Evolutionary conservation across 495 filamentous ascomycete species (phyloP).

Genomic region (Lichina pygmaea): DNA sequence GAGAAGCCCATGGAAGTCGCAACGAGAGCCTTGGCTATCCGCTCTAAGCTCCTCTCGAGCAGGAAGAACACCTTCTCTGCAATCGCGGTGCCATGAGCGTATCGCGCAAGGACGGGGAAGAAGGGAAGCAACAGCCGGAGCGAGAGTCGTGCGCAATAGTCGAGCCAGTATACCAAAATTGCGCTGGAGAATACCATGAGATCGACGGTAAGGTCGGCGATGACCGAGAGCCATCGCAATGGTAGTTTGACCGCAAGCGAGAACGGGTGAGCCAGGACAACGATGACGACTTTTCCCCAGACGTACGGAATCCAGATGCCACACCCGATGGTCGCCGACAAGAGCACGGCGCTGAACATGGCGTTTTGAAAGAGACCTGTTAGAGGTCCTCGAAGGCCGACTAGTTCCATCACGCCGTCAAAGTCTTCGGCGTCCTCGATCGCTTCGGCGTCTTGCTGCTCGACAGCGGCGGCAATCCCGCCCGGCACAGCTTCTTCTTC

Average conservation of each 20-base stretch:
- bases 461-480: slow-evolving; percentile 15
- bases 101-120: slow-evolving; percentile 1
- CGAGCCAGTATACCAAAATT: slow-evolving; percentile 25
- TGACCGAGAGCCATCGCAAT: slow-evolving; percentile 35
- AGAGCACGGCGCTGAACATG: slow-evolving; percentile 73
- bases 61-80: not conserved
- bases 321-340: slow-evolving; percentile 57
- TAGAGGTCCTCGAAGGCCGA: slow-evolving; percentile 87
- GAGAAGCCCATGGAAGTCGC: slow-evolving; percentile 4
- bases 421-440: slow-evolving; percentile 82
- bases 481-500: slow-evolving; percentile 5
- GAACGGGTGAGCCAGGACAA: slow-evolving; percentile 54
- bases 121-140: slow-evolving; percentile 13
- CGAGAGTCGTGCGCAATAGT: slow-evolving; percentile 16
- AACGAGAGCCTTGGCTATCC: slow-evolving; percentile 2
- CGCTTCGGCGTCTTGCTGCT: slow-evolving; percentile 27
- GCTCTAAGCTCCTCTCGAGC: not conserved
- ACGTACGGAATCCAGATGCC: slow-evolving; percentile 84
- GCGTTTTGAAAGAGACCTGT: slow-evolving; percentile 78
- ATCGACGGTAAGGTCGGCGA: slow-evolving; percentile 46
- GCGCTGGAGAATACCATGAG: slow-evolving; percentile 27
- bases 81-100: not conserved
- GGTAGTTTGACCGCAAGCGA: slow-evolving; percentile 39
- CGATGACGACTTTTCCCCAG: slow-evolving; percentile 56
- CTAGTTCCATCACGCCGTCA: slow-evolving; percentile 88